Conservation (phyloP, 106 monocot genomes). For the Apostasia ramifera region DNA sequence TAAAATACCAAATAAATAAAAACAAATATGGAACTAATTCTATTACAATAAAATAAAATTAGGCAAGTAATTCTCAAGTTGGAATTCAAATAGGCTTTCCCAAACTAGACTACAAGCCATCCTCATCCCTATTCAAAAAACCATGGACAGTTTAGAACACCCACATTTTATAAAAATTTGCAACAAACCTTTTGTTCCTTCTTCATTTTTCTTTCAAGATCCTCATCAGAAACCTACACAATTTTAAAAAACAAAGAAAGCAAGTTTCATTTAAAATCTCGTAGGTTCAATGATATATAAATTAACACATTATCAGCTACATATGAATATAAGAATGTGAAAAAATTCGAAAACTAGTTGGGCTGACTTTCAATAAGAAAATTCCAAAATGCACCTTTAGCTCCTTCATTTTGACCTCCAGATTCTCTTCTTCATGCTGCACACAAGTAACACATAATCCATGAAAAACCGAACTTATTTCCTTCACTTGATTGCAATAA, state of each 20-base stretch:
- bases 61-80: not conserved
- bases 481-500: not conserved
- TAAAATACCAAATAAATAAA: no score
- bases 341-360: not conserved
- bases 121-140: not conserved
- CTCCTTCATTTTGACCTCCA: not conserved
- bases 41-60: no score
- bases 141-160: not conserved
- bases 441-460: not conserved
- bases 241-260: not conserved
- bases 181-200: conserved; percentile 48
- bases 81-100: not conserved
- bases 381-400: not conserved
- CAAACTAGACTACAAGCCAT: not conserved
- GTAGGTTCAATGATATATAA: no score
- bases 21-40: no score
- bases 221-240: conserved; percentile 26
- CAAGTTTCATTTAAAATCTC: not conserved
- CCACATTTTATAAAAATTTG: not conserved
- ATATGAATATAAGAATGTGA: no score
- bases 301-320: no score
- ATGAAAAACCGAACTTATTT: not conserved
- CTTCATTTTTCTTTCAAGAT: conserved; percentile 43
- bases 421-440: not conserved
- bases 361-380: not conserved